Conservation (phyloP, 352 stramenopile species). For the Phytophthora ramorum region DNA sequence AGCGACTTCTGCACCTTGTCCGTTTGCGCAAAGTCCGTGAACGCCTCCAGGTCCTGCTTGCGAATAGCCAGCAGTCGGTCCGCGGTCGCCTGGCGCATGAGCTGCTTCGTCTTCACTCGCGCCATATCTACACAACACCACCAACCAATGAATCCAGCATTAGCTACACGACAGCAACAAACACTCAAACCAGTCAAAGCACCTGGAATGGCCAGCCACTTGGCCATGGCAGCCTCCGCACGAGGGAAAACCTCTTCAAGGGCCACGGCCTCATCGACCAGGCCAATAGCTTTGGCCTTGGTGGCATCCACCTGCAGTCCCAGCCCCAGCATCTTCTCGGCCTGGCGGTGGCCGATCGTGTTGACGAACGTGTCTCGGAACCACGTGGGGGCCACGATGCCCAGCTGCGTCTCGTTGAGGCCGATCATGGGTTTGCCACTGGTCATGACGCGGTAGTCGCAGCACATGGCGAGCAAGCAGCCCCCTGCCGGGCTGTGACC, state of each 20-base stretch:
- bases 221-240: slow-evolving; percentile 64
- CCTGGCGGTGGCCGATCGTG: slow-evolving; percentile 83
- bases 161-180: neutral
- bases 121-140: slow-evolving; percentile 49
- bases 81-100: slow-evolving; percentile 81
- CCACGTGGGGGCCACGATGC: slow-evolving; percentile 90
- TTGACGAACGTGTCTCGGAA: slow-evolving; percentile 87
- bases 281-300: slow-evolving; percentile 76
- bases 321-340: slow-evolving; percentile 87
- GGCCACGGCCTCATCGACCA: slow-evolving; percentile 80
- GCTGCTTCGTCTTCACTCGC: slow-evolving; percentile 75
- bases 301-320: slow-evolving; percentile 80
- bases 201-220: slow-evolving; percentile 88
- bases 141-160: slow-evolving; percentile 5
- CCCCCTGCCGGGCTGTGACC: slow-evolving; percentile 93
- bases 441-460: slow-evolving; percentile 96
- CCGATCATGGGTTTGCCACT: slow-evolving; percentile 90
- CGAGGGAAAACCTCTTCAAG: slow-evolving; percentile 82
- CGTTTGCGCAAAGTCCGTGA: slow-evolving; percentile 77
- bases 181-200: slow-evolving; percentile 3
- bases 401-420: slow-evolving; percentile 95
- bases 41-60: slow-evolving; percentile 71
- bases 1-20: slow-evolving; percentile 88
- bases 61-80: slow-evolving; percentile 58
- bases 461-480: slow-evolving; percentile 94